phyloP scores from a whole-genome alignment of 2,329 filamentous ascomycete genomes.

The Xylaria sp. region DNA sequence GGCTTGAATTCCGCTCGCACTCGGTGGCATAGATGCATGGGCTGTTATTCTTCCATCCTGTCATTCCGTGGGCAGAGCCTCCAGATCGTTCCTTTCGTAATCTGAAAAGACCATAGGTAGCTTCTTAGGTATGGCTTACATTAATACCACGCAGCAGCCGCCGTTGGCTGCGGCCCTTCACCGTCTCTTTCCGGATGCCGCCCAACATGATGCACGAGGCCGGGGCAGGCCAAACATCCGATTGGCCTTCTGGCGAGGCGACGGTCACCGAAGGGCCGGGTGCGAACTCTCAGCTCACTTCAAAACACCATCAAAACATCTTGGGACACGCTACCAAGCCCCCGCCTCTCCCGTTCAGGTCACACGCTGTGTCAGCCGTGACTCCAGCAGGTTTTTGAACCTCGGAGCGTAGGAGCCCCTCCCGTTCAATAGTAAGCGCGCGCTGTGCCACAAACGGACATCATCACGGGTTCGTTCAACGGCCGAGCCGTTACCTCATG shows the following conservation, averaged over 20 bases:
- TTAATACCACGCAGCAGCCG: conserved; percentile 21
- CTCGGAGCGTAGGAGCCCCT: neutral
- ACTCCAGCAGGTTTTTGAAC: neutral
- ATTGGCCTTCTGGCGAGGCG: conserved; percentile 4
- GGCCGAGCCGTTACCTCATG: neutral
- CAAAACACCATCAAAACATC: conserved; percentile 27
- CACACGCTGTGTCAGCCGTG: conserved; percentile 3
- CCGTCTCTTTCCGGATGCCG: neutral
- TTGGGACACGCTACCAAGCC: conserved; percentile 14
- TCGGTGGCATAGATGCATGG: neutral
- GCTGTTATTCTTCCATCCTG: too few relatives aligned
- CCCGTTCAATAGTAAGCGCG: neutral
- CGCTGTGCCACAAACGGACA: neutral
- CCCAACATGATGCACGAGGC: neutral
- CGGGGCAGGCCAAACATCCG: neutral
- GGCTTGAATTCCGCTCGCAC: neutral
- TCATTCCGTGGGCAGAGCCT: too few relatives aligned
- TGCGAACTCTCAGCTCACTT: conserved; percentile 2
- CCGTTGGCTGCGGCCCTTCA: neutral
- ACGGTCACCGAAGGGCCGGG: conserved; percentile 3
- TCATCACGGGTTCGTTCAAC: neutral
- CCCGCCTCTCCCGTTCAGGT: conserved; percentile 16
- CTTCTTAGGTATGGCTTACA: conserved; percentile 5
- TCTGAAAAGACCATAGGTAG: too few relatives aligned
- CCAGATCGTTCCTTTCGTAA: too few relatives aligned